These are phyloP conservation scores for Hypoxylon sp. DNA, from an alignment of 2,329 filamentous ascomycete genomes.

Conservation along the genomic window DNA sequence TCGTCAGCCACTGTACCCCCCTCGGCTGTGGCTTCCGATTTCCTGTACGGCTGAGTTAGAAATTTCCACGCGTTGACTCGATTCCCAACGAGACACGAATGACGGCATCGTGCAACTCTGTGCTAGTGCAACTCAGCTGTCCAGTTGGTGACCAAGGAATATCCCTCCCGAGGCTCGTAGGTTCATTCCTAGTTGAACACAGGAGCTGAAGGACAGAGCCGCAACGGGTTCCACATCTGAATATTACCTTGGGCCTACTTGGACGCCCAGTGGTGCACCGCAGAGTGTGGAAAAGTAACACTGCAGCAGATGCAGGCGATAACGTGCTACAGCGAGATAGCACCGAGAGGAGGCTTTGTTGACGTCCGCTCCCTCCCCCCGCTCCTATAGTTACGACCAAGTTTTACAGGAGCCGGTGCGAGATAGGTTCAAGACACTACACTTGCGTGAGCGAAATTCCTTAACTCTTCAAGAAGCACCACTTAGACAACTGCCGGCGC, in stretches of 20 bases:
- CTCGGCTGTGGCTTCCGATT: neutral
- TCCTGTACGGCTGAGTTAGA: slow-evolving; percentile 9
- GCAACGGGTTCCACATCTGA: slow-evolving; percentile 9
- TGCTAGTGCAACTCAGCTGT: slow-evolving; percentile 3
- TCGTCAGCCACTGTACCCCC: slow-evolving; percentile 3
- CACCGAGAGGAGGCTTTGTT: slow-evolving; percentile 1
- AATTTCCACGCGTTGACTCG: neutral
- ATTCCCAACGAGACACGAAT: slow-evolving; percentile 2
- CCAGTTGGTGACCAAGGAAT: slow-evolving; percentile 11
- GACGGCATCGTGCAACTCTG: slow-evolving; percentile 7
- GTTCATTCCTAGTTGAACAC: slow-evolving; percentile 10
- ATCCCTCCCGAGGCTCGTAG: slow-evolving; percentile 6
- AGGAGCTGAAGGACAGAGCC: slow-evolving; percentile 19
- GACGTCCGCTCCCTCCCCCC: neutral
- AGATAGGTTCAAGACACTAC: slow-evolving; percentile 19
- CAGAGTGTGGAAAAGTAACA: slow-evolving; percentile 22
- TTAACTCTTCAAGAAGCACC: neutral
- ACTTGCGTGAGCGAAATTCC: slow-evolving; percentile 3
- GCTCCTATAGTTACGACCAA: neutral
- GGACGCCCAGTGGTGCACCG: slow-evolving; percentile 8
- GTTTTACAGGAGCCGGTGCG: neutral
- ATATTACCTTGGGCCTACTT: no score
- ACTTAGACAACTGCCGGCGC: slow-evolving; percentile 8
- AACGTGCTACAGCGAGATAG: slow-evolving; percentile 9
- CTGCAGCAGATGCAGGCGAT: slow-evolving; percentile 7